These are phyloP conservation scores for Moricandia arvensis DNA, from an alignment of 345 rosid genomes.

Conservation along the genomic window DNA sequence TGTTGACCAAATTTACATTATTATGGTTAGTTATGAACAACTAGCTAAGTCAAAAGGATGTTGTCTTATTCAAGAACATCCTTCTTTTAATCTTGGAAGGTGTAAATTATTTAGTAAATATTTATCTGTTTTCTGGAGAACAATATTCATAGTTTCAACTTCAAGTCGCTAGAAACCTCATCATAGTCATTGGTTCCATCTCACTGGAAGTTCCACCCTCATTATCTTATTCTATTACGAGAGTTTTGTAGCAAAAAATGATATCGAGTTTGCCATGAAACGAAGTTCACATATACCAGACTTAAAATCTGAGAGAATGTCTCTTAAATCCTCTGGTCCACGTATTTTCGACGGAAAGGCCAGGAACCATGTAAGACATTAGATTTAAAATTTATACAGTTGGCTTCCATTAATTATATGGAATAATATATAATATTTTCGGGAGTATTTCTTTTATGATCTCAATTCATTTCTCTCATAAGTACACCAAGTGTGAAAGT, in stretches of 20 bases:
- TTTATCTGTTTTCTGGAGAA: slow-evolving; percentile 22
- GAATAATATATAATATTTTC: background rate
- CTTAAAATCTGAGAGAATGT: background rate
- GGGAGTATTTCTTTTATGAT: slow-evolving; percentile 3
- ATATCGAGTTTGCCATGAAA: background rate
- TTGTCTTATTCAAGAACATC: background rate
- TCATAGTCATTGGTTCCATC: background rate
- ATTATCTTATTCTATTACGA: background rate
- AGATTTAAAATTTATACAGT: background rate
- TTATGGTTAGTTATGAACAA: no score
- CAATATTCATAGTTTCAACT: background rate
- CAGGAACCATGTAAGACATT: background rate
- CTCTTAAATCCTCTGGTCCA: background rate
- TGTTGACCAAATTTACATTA: background rate
- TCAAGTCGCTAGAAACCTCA: background rate
- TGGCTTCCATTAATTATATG: background rate
- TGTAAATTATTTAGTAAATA: slow-evolving; percentile 13
- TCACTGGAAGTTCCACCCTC: background rate
- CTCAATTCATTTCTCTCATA: background rate
- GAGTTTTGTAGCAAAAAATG: background rate
- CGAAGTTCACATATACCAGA: background rate
- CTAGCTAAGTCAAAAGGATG: slow-evolving; percentile 7
- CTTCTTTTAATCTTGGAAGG: background rate
- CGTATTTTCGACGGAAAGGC: background rate
- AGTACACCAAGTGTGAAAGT: slow-evolving; percentile 2